Evolutionary conservation across 2,329 filamentous ascomycete genomes (phyloP).

Genomic region (Tolypocladium tropicale): DNA sequence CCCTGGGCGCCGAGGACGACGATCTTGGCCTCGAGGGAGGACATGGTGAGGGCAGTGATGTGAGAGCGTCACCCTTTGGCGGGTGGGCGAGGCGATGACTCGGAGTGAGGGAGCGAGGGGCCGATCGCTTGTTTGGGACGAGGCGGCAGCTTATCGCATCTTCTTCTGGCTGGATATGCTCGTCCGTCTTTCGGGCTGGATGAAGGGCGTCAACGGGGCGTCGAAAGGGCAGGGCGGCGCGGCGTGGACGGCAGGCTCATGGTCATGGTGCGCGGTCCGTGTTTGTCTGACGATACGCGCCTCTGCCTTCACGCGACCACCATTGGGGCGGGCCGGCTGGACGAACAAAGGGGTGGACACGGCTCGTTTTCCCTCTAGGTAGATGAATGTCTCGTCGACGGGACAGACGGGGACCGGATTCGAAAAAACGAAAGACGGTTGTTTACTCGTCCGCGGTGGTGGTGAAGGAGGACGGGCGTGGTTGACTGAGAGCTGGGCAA

Average conservation of each 20-base stretch:
- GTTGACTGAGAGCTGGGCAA: neutral
- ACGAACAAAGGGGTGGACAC: neutral
- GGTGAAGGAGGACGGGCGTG: neutral
- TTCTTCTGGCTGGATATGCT: neutral
- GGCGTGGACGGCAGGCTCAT: neutral
- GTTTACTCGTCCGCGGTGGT: neutral
- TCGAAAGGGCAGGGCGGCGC: neutral
- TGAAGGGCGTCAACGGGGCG: neutral
- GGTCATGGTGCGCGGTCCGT: neutral
- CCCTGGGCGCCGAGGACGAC: conserved; percentile 71
- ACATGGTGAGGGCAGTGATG: conserved; percentile 17
- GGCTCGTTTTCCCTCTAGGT: neutral
- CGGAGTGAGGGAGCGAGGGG: too few relatives aligned
- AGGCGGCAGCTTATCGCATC: conserved; percentile 1
- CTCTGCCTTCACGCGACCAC: neutral
- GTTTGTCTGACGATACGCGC: neutral
- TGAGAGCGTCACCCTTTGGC: neutral
- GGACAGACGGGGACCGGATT: neutral
- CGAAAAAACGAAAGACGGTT: neutral
- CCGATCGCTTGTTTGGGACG: neutral
- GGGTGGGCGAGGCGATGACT: neutral
- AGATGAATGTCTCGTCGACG: neutral
- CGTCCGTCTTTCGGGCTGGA: neutral
- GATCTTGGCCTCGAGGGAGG: conserved; percentile 70
- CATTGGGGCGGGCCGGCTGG: neutral